Conservation (phyloP, 1,284 basidiomycete species). For the Leccinum holopus region DNA sequence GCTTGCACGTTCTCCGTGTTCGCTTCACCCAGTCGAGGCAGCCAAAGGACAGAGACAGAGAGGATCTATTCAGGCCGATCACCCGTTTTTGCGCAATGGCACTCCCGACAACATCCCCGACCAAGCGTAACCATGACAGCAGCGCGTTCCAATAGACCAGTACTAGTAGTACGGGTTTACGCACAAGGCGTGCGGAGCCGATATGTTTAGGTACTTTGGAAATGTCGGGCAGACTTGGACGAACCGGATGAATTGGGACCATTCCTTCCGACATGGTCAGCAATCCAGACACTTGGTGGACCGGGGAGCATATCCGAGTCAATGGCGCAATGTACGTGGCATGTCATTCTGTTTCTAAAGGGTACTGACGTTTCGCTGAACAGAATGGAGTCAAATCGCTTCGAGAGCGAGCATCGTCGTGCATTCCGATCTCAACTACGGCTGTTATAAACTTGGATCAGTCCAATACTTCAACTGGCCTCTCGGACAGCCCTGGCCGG, state of each 20-base stretch:
- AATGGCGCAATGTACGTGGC: constrained; percentile 75
- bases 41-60: no score
- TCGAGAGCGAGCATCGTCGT: constrained; percentile 64
- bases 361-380: constrained; percentile 5
- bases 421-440: constrained; percentile 80
- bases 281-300: constrained; percentile 66
- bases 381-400: constrained; percentile 74
- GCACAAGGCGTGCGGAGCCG: constrained; percentile 84
- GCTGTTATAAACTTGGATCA: constrained; percentile 86
- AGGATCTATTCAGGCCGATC: constrained; percentile 45
- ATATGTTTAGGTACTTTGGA: constrained; percentile 80
- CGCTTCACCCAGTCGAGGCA: no score
- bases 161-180: constrained; percentile 64
- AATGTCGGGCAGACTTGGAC: constrained; percentile 88
- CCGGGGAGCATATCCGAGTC: constrained; percentile 65
- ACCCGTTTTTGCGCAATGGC: constrained; percentile 80
- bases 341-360: background rate
- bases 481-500: constrained; percentile 73
- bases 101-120: constrained; percentile 69
- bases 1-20: no score
- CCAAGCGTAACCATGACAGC: constrained; percentile 64
- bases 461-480: constrained; percentile 90
- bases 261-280: constrained; percentile 61
- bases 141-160: constrained; percentile 59
- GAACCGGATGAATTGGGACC: constrained; percentile 66